Evolutionary conservation across 345 rosid species (phyloP).

Genomic region (Citrus medica): DNA sequence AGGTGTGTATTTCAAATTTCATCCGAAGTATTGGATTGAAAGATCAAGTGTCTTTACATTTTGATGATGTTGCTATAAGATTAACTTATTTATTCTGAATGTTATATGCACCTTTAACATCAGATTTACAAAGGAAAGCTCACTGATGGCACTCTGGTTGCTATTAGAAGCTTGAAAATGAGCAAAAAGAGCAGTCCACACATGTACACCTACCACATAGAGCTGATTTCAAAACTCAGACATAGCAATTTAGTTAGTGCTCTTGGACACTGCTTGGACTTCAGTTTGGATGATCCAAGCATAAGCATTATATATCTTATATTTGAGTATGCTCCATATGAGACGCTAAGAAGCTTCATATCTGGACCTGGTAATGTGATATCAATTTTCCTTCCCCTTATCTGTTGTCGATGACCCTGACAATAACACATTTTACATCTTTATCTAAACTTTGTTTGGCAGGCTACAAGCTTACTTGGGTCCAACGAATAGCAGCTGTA

Average conservation of each 20-base stretch:
- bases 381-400: neutral
- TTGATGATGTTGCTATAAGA: neutral
- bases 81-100: neutral
- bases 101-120: neutral
- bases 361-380: constrained; percentile 24
- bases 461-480: constrained; percentile 37
- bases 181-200: constrained; percentile 35
- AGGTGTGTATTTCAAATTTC: constrained; percentile 24
- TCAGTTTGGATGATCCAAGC: constrained; percentile 35
- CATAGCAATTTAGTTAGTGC: constrained; percentile 52
- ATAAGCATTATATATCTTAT: constrained; percentile 36
- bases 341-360: constrained; percentile 39
- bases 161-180: constrained; percentile 40
- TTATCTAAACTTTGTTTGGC: neutral
- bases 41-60: neutral
- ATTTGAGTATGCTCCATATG: constrained; percentile 43
- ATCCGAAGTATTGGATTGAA: neutral
- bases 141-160: constrained; percentile 32
- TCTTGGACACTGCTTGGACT: constrained; percentile 61
- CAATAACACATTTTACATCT: too few species aligned
- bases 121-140: constrained; percentile 52
- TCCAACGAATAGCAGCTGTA: constrained; percentile 43
- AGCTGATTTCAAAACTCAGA: constrained; percentile 55
- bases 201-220: constrained; percentile 37
- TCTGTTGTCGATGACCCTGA: too few species aligned